Percentiles rank a stretch among this genome's conserved stretches.
Evolutionary conservation across 495 filamentous ascomycete genomes (phyloP).

Genomic region (Penicillium ochrochloron): DNA sequence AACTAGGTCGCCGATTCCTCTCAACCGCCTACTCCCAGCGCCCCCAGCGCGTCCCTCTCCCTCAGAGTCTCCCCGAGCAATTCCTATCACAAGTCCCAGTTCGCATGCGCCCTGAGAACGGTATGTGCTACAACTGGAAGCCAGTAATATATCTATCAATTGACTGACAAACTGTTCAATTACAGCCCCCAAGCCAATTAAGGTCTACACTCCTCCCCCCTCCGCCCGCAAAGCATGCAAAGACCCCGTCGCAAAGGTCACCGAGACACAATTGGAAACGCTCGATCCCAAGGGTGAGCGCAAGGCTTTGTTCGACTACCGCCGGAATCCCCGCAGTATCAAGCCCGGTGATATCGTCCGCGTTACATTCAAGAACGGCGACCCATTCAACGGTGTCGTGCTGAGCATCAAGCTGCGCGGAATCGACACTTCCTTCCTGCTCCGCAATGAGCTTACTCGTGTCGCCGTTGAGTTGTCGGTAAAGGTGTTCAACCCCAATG

Average conservation of each 20-base stretch:
- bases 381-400: constrained; percentile 88
- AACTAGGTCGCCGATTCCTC: constrained; percentile 44
- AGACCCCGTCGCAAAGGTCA: constrained; percentile 66
- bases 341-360: constrained; percentile 88
- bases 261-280: constrained; percentile 63
- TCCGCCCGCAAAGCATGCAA: constrained; percentile 50
- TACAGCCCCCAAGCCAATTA: constrained; percentile 51
- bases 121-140: constrained; percentile 28
- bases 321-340: constrained; percentile 71
- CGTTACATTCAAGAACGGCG: constrained; percentile 78
- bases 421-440: constrained; percentile 81
- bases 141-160: no score
- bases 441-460: constrained; percentile 79
- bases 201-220: constrained; percentile 58
- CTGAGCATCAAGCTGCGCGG: constrained; percentile 82
- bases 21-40: constrained; percentile 46
- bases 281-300: constrained; percentile 87
- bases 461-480: constrained; percentile 98
- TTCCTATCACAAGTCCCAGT: constrained; percentile 50
- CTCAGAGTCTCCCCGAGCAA: constrained; percentile 44
- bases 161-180: constrained; percentile 25
- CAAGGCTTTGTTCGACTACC: constrained; percentile 75
- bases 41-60: constrained; percentile 44
- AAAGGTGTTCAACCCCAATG: constrained; percentile 88
- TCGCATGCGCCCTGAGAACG: constrained; percentile 40